Evolutionary conservation across 192 early-diverging fungal species (phyloP), one percentile per base, ranked within the genome.

Genomic region (Cladochytrium replicatum): DNA sequence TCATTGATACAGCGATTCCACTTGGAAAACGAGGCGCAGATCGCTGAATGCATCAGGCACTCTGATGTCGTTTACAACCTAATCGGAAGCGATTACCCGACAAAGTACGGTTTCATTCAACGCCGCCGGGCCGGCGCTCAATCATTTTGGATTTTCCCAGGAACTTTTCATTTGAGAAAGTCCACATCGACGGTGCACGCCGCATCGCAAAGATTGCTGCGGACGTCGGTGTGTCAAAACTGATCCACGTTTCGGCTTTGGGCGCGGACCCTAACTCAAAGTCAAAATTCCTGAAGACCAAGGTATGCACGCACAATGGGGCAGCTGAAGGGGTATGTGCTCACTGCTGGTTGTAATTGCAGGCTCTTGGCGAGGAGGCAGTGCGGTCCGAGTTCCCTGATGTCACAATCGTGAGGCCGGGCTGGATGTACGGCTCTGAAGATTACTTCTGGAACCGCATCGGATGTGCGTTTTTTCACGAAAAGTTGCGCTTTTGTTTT

Each of bases 41-140:
- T 98, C 49, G 72, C 72, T 25, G 86, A 88, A 60, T 80, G 76
- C 57, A 75, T 98, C 31, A 85, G 84, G 50, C 85, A 98, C 69
- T 91, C 89, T 22, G 95, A 98, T 56, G 81, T 87, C 34, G 91
- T 98, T 49, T 87, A 90, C 65, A 98, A 98, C 62, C 77, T 91
- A 43, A 83, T 98, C 46, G 95, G 91, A 8, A 78, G 84, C 57
- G 86, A 89, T 71, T 93, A 83, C 50, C 78, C 81, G 45, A 93
- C 95, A 46, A 91, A 89, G 86, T 78, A 46, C 22, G 43, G 3
- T 8, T 19, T 57, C 17, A 1, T 27, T 11, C n/a, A 17, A 62
- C 11, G 26, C 40, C 6, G 3, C 9, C 49, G 58, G 15, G 40
- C 40, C 40, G 15, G 40, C 40, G 5, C 23, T 22, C 40, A 21